phyloP scores from a whole-genome alignment of 495 filamentous ascomycete species.

The Penicillium maclennaniae region DNA sequence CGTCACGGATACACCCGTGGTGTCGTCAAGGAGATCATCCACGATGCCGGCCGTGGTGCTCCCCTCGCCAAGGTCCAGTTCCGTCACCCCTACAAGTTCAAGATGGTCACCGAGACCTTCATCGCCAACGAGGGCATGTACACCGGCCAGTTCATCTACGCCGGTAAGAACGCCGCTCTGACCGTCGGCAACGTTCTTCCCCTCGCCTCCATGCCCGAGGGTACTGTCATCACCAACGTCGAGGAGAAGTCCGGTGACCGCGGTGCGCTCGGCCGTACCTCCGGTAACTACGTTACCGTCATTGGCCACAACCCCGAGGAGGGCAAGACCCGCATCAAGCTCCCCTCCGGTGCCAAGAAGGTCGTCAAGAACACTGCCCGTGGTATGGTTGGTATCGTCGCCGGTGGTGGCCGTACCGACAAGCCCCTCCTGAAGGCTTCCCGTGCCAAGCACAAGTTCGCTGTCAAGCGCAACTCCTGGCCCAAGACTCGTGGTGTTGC shows the following conservation, averaged over 20 bases:
- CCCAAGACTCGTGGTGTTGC: constrained; percentile 99
- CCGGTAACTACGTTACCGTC: constrained; percentile 98
- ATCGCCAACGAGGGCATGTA: constrained; percentile 99
- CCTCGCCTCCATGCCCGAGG: constrained; percentile 89
- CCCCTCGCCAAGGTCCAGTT: constrained; percentile 94
- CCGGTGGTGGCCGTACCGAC: constrained; percentile 98
- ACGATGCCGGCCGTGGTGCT: constrained; percentile 97
- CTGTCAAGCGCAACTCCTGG: constrained; percentile 99
- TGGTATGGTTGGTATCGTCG: constrained; percentile 99
- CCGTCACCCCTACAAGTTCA: constrained; percentile 89
- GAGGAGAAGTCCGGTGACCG: constrained; percentile 99
- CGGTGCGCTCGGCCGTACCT: constrained; percentile 90
- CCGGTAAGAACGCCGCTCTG: constrained; percentile 94
- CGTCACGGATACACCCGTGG: constrained; percentile 95
- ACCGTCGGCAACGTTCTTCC: constrained; percentile 97
- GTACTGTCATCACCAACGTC: constrained; percentile 97
- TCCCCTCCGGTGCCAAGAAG: constrained; percentile 98
- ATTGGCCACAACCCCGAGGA: constrained; percentile 99
- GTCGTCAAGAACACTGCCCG: constrained; percentile 83
- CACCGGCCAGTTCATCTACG: constrained; percentile 99
- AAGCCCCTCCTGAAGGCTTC: constrained; percentile 99
- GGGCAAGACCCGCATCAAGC: constrained; percentile 99
- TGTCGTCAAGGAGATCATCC: constrained; percentile 97
- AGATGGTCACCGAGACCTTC: constrained; percentile 90
- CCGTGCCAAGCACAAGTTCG: constrained; percentile 98